A percentile compares a stretch with the other conserved stretches of the same genome.
These are phyloP conservation scores for Arxiozyma slooffiae DNA, from an alignment of 1,139 yeast species.

Conservation along the genomic window DNA sequence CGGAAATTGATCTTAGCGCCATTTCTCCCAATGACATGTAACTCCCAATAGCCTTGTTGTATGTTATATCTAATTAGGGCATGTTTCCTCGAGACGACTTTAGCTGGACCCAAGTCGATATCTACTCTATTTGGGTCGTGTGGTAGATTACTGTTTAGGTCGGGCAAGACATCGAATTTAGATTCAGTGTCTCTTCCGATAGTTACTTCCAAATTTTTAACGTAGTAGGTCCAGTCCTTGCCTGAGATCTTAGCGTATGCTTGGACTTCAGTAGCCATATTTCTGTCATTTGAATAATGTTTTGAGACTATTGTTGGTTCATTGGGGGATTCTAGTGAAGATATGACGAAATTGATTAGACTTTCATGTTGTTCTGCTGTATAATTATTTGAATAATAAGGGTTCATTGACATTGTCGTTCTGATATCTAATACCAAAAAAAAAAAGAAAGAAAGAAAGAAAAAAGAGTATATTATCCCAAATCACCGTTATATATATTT, in stretches of 20 bases:
- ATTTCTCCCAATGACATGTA: slow-evolving; percentile 74
- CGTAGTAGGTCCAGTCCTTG: slow-evolving; percentile 87
- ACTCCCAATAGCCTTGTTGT: slow-evolving; percentile 73
- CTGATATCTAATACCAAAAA: too few species aligned
- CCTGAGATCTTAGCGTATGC: slow-evolving; percentile 96
- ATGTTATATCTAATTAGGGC: slow-evolving; percentile 75
- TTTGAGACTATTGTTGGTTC: slow-evolving; percentile 39
- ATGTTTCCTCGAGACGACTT: slow-evolving; percentile 85
- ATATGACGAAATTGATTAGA: slow-evolving; percentile 38
- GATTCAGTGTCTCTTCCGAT: slow-evolving; percentile 79
- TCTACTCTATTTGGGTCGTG: slow-evolving; percentile 39
- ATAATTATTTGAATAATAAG: slow-evolving; percentile 1
- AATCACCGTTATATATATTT: too few species aligned
- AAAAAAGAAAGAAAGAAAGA: too few species aligned
- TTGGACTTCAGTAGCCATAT: slow-evolving; percentile 76
- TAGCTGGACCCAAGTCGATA: slow-evolving; percentile 92
- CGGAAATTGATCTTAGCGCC: slow-evolving; percentile 82
- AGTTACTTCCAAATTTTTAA: slow-evolving; percentile 63
- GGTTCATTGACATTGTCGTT: neutral
- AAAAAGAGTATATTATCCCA: neutral
- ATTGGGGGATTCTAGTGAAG: slow-evolving; percentile 38
- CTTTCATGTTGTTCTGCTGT: slow-evolving; percentile 25
- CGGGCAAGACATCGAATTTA: slow-evolving; percentile 8
- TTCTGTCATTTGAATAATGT: slow-evolving; percentile 55
- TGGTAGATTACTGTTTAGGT: slow-evolving; percentile 14